phyloP scores from a whole-genome alignment of 1,284 basidiomycete genomes.

The Xanthoconium separans region DNA sequence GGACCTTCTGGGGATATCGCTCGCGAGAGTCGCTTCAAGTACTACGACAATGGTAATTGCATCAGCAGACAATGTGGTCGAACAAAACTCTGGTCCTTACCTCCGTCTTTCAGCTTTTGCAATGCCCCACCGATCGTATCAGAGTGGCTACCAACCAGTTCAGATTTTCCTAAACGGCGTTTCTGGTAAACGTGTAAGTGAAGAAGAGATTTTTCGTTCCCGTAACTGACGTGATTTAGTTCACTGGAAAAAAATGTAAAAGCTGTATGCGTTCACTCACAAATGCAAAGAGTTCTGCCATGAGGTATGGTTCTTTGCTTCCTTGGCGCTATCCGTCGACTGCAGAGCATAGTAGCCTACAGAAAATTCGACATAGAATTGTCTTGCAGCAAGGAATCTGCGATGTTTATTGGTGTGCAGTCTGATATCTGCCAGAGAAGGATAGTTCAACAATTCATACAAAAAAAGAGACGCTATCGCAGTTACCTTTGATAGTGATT shows the following conservation, averaged over 20 bases:
- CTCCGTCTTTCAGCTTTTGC: too few relatives aligned
- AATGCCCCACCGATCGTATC: too few relatives aligned
- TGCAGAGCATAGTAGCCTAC: background rate
- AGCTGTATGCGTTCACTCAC: slow-evolving; percentile 1
- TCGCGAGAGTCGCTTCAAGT: too few relatives aligned
- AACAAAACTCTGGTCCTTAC: too few relatives aligned
- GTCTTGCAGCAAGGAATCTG: background rate
- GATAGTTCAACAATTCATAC: background rate
- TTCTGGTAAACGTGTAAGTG: background rate
- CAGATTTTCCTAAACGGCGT: too few relatives aligned
- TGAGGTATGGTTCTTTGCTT: background rate
- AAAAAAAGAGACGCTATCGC: background rate
- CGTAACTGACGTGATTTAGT: slow-evolving; percentile 1
- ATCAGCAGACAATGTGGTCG: too few relatives aligned
- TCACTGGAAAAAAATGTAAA: background rate
- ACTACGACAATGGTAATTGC: too few relatives aligned
- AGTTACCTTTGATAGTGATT: background rate
- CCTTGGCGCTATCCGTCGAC: background rate
- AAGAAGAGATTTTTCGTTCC: background rate
- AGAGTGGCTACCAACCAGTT: too few relatives aligned
- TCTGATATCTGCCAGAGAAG: slow-evolving; percentile 3
- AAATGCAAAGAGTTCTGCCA: slow-evolving; percentile 5
- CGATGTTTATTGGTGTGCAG: background rate
- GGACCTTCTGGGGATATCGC: too few relatives aligned
- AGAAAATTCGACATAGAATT: background rate